Percentiles rank a stretch among this genome's conserved stretches.
Conservation (phyloP, 139 green algal species). For the Haematococcus sp. region DNA sequence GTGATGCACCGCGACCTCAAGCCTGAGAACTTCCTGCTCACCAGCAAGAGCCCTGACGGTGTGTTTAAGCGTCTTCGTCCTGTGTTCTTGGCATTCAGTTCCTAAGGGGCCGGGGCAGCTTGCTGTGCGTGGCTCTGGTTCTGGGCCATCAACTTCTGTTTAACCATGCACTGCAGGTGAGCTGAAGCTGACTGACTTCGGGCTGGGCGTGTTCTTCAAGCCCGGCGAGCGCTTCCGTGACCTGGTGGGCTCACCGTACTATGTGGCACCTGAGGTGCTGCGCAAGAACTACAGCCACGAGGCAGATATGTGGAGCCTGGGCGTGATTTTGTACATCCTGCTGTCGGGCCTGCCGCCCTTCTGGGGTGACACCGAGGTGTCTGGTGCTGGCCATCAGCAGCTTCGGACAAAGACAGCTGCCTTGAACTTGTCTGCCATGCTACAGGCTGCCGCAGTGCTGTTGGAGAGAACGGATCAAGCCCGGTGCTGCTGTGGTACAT, state of each 20-base stretch:
- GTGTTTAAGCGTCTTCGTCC: too few species aligned
- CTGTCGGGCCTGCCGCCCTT: conserved; percentile 86
- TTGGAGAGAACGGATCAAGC: too few species aligned
- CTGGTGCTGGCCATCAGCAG: too few species aligned
- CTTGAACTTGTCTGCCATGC: too few species aligned
- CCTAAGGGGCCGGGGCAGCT: too few species aligned
- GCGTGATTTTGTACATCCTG: conserved; percentile 91
- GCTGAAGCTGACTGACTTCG: conserved; percentile 84
- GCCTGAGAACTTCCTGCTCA: conserved; percentile 97
- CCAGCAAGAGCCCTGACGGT: conserved; percentile 49
- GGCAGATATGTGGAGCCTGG: conserved; percentile 85
- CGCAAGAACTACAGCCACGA: conserved; percentile 67
- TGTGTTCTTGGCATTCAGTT: too few species aligned
- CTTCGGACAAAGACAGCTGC: too few species aligned
- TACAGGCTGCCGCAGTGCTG: too few species aligned
- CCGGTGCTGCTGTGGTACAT: too few species aligned
- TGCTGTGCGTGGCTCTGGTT: too few species aligned
- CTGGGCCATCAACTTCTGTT: too few species aligned
- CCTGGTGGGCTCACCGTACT: conserved; percentile 75
- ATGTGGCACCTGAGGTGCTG: conserved; percentile 75
- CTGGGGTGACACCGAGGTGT: conserved; percentile 77
- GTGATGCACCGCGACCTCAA: conserved; percentile 93
- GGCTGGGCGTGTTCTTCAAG: conserved; percentile 82
- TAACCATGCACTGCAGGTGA: too few species aligned
- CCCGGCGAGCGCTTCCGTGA: conserved; percentile 80